Base-by-base conservation (phyloP, 371 early-diverging fungal genomes). In the Dinochytrium kinnereticum region DNA sequence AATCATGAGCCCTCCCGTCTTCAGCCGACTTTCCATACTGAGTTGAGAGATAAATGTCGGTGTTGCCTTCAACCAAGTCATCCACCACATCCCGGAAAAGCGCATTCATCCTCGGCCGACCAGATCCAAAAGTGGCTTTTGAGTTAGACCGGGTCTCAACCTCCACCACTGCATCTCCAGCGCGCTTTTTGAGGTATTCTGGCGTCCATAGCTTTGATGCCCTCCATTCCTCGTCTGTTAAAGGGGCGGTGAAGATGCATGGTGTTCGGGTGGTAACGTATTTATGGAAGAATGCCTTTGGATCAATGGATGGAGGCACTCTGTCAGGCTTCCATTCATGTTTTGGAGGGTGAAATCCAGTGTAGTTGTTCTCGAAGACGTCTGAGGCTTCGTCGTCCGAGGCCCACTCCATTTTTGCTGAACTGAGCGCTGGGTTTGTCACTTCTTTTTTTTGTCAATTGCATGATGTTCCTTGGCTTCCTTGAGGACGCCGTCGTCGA, bases 201-300 rank as follows among this genome's bases (percentile, higher is more conserved):
- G 40, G 51, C 1, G 65, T 64, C 75, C 64, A 72, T 10, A 40
- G 51, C 1, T 64, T 38, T 13, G n/a, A 44, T 19, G 68, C 66
- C 26, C 39, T 31, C 64, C 72, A 68, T 28, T 31, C 44, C 28
- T 40, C 2, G 53, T 33, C 75, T 0, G 69, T 44, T 10, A 76
- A 26, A 57, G 36, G 36, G n/a, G 50, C 68, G 30, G 65, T 40
- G 37, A 83, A 61, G 39, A 81, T 73, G 67, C 75, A 77, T 0
- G 83, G 83, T 1, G 74, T 81, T 64, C 83, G 72, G 1, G 79
- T 79, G 0, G 70, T 72, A 1, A 83, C 70, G 59, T 70, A 83
- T 49, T 69, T 53, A 15, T n/a, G 55, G 51, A 75, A 80, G 59
- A 83, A 83, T 19, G 61, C 71, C 21, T 51, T 1, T 1, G 80